Evolutionary conservation across 768 basidiomycete species (phyloP).

Genomic region (Boletus coccyginus): DNA sequence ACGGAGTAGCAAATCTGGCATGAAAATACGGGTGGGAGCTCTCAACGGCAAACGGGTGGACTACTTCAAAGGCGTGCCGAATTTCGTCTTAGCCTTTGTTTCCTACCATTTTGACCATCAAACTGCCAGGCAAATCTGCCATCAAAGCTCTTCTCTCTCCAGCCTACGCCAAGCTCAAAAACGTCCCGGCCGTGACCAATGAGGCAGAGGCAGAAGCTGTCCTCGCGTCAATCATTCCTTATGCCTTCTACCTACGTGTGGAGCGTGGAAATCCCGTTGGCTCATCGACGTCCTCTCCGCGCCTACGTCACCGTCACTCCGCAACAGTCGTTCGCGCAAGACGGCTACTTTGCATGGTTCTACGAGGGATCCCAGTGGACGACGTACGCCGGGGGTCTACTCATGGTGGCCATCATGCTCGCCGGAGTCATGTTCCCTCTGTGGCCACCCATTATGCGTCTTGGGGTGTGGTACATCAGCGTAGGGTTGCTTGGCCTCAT

Average conservation of each 20-base stretch:
- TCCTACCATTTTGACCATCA: background rate
- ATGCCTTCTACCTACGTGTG: constrained; percentile 91
- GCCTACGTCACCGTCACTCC: constrained; percentile 70
- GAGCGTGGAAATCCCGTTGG: constrained; percentile 58
- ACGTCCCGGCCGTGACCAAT: constrained; percentile 65
- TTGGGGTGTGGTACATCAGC: constrained; percentile 95
- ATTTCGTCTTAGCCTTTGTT: background rate
- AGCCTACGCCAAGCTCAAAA: constrained; percentile 86
- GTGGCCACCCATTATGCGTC: constrained; percentile 90
- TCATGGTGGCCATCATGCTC: constrained; percentile 92
- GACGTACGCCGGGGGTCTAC: constrained; percentile 84
- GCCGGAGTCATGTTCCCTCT: constrained; percentile 99
- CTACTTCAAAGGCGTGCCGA: constrained; percentile 89
- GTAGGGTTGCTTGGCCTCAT: constrained; percentile 85
- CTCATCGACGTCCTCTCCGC: constrained; percentile 64
- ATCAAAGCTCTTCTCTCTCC: constrained; percentile 90
- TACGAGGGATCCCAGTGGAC: constrained; percentile 93
- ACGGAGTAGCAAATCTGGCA: constrained; percentile 78
- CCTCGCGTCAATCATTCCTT: constrained; percentile 70
- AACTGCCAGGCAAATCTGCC: constrained; percentile 77
- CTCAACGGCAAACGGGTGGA: constrained; percentile 93
- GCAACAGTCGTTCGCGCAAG: constrained; percentile 73
- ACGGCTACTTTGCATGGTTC: constrained; percentile 95
- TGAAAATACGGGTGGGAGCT: constrained; percentile 88
- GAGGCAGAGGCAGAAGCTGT: constrained; percentile 74